Evolutionary conservation across 2,329 filamentous ascomycete species (phyloP).

Genomic region (Chrysoporthe deuterocubensis): DNA sequence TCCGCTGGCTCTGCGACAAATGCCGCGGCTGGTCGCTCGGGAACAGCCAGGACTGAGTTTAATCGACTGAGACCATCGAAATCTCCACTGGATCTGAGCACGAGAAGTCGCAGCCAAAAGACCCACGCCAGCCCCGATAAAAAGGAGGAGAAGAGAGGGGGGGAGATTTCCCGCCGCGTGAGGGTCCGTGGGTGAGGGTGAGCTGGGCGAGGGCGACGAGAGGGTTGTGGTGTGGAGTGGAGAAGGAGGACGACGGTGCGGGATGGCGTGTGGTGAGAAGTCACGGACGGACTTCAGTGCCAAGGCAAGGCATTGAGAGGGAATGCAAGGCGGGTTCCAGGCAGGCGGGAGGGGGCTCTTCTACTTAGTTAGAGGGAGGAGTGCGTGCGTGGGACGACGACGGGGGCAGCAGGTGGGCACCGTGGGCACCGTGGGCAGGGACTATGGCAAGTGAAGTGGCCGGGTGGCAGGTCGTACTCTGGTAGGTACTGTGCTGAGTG

Average conservation of each 20-base stretch:
- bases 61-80: conserved; percentile 12
- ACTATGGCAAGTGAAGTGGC: neutral
- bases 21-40: conserved; percentile 19
- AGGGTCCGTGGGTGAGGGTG: neutral
- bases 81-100: neutral
- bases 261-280: neutral
- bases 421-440: too few relatives aligned
- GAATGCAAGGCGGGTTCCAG: conserved; percentile 12
- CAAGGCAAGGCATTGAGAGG: conserved; percentile 10
- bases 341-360: neutral
- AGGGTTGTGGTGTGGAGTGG: conserved; percentile 11
- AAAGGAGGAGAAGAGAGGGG: neutral
- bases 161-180: neutral
- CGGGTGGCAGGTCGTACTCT: neutral
- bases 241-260: conserved; percentile 5
- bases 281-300: conserved; percentile 1
- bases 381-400: neutral
- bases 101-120: conserved; percentile 2
- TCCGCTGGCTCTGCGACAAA: conserved; percentile 15
- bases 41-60: conserved; percentile 15
- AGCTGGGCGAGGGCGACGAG: neutral
- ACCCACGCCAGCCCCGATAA: neutral
- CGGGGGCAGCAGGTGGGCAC: neutral
- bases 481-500: too few relatives aligned
- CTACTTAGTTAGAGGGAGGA: neutral